phyloP scores from a whole-genome alignment of 371 early-diverging fungal species.

The Apophysomyces ossiformis region DNA sequence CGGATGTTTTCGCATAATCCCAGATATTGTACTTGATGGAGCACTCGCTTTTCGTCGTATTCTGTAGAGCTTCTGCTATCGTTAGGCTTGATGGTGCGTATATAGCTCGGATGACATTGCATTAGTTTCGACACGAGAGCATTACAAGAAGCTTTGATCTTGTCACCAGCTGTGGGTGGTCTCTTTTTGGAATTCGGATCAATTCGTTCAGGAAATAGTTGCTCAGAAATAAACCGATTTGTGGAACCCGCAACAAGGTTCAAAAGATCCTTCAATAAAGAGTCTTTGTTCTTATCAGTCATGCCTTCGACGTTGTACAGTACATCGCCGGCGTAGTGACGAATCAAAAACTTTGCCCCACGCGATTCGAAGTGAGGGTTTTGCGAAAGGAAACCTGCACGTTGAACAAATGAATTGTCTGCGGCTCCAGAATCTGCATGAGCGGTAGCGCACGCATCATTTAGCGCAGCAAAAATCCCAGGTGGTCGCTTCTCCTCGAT shows the following conservation, averaged over 20 bases:
- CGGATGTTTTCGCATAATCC: conserved; percentile 97
- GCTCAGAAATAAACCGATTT: conserved; percentile 68
- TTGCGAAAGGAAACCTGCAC: conserved; percentile 67
- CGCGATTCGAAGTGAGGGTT: conserved; percentile 84
- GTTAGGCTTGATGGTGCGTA: conserved; percentile 99
- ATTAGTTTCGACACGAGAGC: conserved; percentile 90
- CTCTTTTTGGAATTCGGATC: conserved; percentile 89
- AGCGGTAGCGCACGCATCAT: conserved; percentile 93
- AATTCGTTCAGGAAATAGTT: conserved; percentile 88
- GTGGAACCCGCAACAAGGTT: conserved; percentile 76
- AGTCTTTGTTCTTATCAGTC: conserved; percentile 99
- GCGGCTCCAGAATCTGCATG: conserved; percentile 91
- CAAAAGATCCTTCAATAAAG: conserved; percentile 88
- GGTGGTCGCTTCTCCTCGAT: conserved; percentile 96
- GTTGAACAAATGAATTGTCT: conserved; percentile 85
- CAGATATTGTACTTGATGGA: conserved; percentile 96
- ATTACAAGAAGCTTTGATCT: conserved; percentile 78
- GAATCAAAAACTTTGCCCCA: conserved; percentile 80
- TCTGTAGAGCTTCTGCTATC: conserved; percentile 87
- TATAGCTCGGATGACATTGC: conserved; percentile 97
- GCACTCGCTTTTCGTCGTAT: conserved; percentile 90
- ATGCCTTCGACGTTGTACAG: conserved; percentile 94
- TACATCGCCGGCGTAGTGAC: conserved; percentile 98
- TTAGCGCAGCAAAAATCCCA: conserved; percentile 92
- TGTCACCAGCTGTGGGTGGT: conserved; percentile 83